phyloP scores from a whole-genome alignment of 192 early-diverging fungal genomes.

The Gigaspora rosea region DNA sequence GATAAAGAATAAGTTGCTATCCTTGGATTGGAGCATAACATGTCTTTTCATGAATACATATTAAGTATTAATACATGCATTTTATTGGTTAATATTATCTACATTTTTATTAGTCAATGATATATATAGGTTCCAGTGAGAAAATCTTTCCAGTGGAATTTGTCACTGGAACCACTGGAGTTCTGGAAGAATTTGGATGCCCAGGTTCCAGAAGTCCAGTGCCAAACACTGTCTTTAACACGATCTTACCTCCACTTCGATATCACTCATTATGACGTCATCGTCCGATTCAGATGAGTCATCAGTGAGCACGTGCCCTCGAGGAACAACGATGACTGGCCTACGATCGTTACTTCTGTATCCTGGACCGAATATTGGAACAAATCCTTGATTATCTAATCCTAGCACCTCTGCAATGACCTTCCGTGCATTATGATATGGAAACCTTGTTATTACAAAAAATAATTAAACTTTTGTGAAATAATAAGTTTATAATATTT shows the following conservation, averaged over 20 bases:
- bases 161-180: conserved; percentile 8
- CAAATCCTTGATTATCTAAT: neutral
- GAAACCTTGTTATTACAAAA: neutral
- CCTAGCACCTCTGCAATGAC: neutral
- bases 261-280: too few species aligned
- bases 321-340: too few species aligned
- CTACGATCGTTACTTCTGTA: too few species aligned
- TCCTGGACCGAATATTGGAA: neutral
- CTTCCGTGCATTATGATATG: neutral
- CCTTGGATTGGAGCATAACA: too few species aligned
- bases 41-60: too few species aligned
- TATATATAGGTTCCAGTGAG: conserved; percentile 12
- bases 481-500: neutral
- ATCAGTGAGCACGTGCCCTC: too few species aligned
- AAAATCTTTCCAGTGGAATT: conserved; percentile 15
- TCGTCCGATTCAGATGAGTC: too few species aligned
- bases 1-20: too few species aligned
- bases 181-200: conserved; percentile 7
- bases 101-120: too few species aligned
- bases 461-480: neutral
- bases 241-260: too few species aligned
- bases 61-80: neutral
- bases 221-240: too few species aligned
- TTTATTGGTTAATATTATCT: conserved; percentile 14
- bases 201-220: neutral